Evolutionary conservation across 441 rosid species (phyloP), one percentile per base, ranked within the genome.

Genomic region (Arabidopsis hybrid): DNA sequence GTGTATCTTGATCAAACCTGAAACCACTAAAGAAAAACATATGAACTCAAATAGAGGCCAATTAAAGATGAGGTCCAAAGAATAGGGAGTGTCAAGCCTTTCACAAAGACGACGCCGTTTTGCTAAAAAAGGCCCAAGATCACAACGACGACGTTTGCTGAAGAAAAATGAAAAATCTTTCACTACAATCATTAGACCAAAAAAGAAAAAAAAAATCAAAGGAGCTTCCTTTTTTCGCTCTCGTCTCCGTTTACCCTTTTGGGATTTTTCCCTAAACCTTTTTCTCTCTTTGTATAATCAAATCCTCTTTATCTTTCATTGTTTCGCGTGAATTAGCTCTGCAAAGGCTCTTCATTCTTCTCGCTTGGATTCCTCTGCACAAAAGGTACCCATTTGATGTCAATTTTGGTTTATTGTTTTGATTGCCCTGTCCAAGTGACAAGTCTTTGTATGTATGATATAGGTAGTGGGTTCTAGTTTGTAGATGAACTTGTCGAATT

Each of bases 301-400:
- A 49, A 49, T 49, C 31, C 55, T 49, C 31, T 49, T 14, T 6
- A 4, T 49, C 55, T 17, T 18, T 49, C 26, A 5, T 49, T 49
- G 12, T 49, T 49, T 49, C 6, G 13, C 12, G 29, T 16, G 11
- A 17, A 17, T 8, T 49, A 8, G 2, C 55, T 49, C 26, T 47
- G 26, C 7, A 7, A 14, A 47, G 52, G 10, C 50, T 56, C 66
- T 53, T 74, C 69, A 1, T 51, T 14, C 58, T 32, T 31, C 36
- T 58, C 35, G 0, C 45, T 18, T 45, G 10, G 57, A 17, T 49
- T 58, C 7, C 68, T 47, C 36, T 17, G 18, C 18, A 12, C 58
- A 52, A 43, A 38, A n/a, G 73, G 78, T 74, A 67, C 67, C 7
- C 46, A 43, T 17, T 49, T 31, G 14, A 65, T 51, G 42, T 52